These are phyloP conservation scores for Nakaseomyces glabratus DNA, from an alignment of 1,139 yeast species.

Conservation along the genomic window DNA sequence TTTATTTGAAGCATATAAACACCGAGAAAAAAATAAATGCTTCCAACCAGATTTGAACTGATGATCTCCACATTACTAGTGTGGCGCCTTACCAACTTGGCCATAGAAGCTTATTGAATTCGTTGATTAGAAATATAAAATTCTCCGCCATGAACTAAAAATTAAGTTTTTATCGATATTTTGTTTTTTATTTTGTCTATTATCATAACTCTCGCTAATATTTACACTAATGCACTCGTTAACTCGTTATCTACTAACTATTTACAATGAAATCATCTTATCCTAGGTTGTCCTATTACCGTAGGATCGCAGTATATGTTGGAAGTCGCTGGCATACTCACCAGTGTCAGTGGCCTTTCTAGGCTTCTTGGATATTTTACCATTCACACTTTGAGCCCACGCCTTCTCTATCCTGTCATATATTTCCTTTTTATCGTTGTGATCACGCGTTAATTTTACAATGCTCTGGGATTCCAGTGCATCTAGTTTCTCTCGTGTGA, in stretches of 20 bases:
- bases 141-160: no score
- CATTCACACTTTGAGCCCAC: constrained; percentile 6
- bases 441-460: constrained; percentile 9
- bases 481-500: constrained; percentile 18
- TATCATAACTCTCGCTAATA: no score
- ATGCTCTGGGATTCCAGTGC: constrained; percentile 18
- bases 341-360: constrained; percentile 16
- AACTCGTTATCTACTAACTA: no score
- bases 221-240: no score
- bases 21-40: constrained; percentile 11
- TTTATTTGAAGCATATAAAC: background rate
- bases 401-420: constrained; percentile 7
- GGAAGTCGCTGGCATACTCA: constrained; percentile 26
- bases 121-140: no score
- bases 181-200: no score
- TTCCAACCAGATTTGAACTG: constrained; percentile 20
- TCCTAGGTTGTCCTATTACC: no score
- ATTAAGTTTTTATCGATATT: no score
- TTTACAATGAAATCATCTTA: no score
- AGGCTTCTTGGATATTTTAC: background rate
- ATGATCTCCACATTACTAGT: constrained; percentile 22
- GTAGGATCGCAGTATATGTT: constrained; percentile 33
- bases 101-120: constrained; percentile 18
- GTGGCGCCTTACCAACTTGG: constrained; percentile 25
- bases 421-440: constrained; percentile 10